phyloP scores from a whole-genome alignment of 2,329 filamentous ascomycete species.

The Ascochyta pisi region DNA sequence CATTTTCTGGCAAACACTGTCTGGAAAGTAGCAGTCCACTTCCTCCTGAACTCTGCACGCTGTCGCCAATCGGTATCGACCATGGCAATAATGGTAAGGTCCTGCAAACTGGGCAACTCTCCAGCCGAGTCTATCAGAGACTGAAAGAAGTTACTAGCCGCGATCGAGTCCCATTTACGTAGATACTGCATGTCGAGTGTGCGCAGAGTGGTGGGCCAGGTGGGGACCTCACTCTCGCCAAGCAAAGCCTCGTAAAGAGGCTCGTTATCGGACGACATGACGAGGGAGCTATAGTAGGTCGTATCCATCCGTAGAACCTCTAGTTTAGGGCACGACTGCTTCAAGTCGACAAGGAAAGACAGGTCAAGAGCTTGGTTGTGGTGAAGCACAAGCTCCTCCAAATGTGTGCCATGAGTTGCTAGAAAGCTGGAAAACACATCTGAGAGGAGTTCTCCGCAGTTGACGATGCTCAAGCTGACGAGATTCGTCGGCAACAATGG shows the following conservation, averaged over 20 bases:
- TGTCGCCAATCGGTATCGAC: slow-evolving; percentile 81
- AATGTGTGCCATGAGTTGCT: slow-evolving; percentile 67
- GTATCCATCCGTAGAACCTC: slow-evolving; percentile 77
- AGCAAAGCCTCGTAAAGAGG: slow-evolving; percentile 77
- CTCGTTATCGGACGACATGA: slow-evolving; percentile 72
- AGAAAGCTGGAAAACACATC: slow-evolving; percentile 71
- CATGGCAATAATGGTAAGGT: slow-evolving; percentile 72
- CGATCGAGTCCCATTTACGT: slow-evolving; percentile 72
- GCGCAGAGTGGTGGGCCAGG: slow-evolving; percentile 77
- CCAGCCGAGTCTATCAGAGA: slow-evolving; percentile 77
- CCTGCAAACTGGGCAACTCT: slow-evolving; percentile 70
- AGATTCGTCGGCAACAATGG: slow-evolving; percentile 71
- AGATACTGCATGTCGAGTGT: slow-evolving; percentile 78
- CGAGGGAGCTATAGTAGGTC: slow-evolving; percentile 75
- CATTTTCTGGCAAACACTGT: slow-evolving; percentile 67
- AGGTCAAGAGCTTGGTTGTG: slow-evolving; percentile 83
- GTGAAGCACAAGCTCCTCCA: slow-evolving; percentile 72
- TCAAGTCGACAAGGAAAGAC: slow-evolving; percentile 73
- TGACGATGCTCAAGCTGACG: slow-evolving; percentile 73
- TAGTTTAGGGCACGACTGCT: slow-evolving; percentile 72
- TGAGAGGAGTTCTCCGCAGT: slow-evolving; percentile 78
- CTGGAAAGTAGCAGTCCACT: slow-evolving; percentile 76
- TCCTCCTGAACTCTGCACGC: slow-evolving; percentile 77
- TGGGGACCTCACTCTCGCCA: slow-evolving; percentile 67
- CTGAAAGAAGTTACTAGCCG: slow-evolving; percentile 78